Evolutionary conservation across 805 yeast species (phyloP).

Genomic region (Metschnikowia peoriensis): DNA sequence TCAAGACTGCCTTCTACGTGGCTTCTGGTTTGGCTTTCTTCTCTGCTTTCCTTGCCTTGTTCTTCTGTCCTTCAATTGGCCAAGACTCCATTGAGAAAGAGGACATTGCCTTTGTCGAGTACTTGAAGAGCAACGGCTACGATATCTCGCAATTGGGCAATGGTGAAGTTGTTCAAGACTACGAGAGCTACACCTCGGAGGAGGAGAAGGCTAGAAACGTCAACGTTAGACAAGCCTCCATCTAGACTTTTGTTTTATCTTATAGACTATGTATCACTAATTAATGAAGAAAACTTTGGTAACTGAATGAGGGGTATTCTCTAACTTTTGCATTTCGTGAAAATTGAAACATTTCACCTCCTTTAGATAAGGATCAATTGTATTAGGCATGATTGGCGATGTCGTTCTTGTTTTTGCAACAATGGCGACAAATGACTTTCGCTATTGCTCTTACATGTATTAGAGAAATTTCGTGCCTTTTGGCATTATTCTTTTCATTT

Average conservation of each 20-base stretch:
- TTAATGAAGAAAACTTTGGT: background rate
- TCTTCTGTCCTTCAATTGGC: conserved; percentile 76
- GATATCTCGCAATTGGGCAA: conserved; percentile 62
- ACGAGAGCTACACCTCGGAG: conserved; percentile 13
- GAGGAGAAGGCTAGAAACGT: conserved; percentile 11
- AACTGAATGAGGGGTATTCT: too few relatives aligned
- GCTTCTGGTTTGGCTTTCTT: conserved; percentile 75
- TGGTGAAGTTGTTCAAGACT: conserved; percentile 15
- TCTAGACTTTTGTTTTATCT: background rate
- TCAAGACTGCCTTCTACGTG: conserved; percentile 77
- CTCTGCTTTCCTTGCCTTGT: conserved; percentile 65
- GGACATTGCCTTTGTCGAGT: conserved; percentile 67
- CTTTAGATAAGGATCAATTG: too few relatives aligned
- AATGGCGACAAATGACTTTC: too few relatives aligned
- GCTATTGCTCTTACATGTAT: too few relatives aligned
- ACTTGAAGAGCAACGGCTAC: conserved; percentile 66
- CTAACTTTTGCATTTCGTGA: too few relatives aligned
- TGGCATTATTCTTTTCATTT: too few relatives aligned
- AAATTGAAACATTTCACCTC: too few relatives aligned
- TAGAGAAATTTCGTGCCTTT: too few relatives aligned
- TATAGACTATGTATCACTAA: background rate
- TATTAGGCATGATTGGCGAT: too few relatives aligned
- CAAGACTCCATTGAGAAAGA: conserved; percentile 81
- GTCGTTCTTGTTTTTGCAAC: too few relatives aligned
- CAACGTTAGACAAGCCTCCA: conserved; percentile 4